Conservation (phyloP, 164 flowering plant species). For the Akebia trifoliata region DNA sequence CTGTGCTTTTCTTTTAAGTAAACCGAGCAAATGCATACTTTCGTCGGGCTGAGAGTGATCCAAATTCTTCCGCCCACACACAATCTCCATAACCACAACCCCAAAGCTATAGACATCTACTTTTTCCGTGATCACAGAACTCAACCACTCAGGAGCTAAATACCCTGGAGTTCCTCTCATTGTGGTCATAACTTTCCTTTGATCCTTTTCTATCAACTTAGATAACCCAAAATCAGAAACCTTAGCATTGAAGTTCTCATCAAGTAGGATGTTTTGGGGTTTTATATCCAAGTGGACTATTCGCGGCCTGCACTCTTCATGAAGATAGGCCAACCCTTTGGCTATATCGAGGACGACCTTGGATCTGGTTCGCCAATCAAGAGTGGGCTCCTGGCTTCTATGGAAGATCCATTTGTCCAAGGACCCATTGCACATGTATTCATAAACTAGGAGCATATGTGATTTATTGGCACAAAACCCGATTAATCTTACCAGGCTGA, state of each 20-base stretch:
- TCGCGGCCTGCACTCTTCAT: constrained; percentile 16
- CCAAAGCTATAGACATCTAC: constrained; percentile 24
- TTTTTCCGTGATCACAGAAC: constrained; percentile 16
- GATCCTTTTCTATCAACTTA: constrained; percentile 16
- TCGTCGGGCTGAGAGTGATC: constrained; percentile 14
- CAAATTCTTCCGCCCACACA: constrained; percentile 19
- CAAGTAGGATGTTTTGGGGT: constrained; percentile 16
- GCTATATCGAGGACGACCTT: constrained; percentile 16
- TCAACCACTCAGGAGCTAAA: constrained; percentile 22
- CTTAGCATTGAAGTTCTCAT: background rate
- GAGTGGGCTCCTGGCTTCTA: background rate
- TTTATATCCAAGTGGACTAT: constrained; percentile 19
- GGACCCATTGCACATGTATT: constrained; percentile 22
- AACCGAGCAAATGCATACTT: constrained; percentile 3
- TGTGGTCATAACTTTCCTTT: constrained; percentile 15
- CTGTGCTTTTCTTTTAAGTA: constrained; percentile 9
- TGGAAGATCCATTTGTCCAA: constrained; percentile 22
- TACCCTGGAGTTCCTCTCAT: constrained; percentile 26
- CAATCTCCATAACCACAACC: constrained; percentile 16
- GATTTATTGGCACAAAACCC: constrained; percentile 18
- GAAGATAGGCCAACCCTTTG: constrained; percentile 21
- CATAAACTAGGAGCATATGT: constrained; percentile 21
- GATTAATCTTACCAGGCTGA: constrained; percentile 15
- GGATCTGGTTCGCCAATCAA: constrained; percentile 13
- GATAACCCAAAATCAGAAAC: constrained; percentile 26